Conservation (phyloP, 2,329 filamentous ascomycete genomes). For the Aspergillus tamarii region DNA sequence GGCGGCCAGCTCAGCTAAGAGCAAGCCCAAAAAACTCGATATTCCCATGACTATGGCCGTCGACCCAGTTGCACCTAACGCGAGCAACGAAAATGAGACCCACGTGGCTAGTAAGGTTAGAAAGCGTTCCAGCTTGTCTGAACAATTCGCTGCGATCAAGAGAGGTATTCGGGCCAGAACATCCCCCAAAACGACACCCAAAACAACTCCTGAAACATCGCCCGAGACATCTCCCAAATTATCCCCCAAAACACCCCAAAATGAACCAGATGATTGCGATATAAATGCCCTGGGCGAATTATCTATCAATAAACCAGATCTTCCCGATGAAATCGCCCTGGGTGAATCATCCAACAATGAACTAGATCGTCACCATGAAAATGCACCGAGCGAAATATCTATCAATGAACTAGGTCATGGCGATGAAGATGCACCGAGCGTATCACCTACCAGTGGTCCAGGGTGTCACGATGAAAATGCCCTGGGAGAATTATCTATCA, state of each 20-base stretch:
- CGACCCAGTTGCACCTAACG: background rate
- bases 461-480: background rate
- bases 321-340: background rate
- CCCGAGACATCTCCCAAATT: background rate
- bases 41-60: background rate
- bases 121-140: background rate
- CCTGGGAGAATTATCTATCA: background rate
- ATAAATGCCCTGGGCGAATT: background rate
- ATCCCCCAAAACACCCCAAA: background rate
- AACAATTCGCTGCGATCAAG: background rate
- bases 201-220: background rate
- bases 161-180: background rate
- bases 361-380: background rate
- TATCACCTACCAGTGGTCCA: background rate
- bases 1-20: background rate
- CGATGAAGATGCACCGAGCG: background rate
- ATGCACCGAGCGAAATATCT: background rate
- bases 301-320: background rate
- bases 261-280: background rate
- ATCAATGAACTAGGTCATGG: background rate
- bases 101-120: background rate
- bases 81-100: background rate
- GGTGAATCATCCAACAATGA: background rate
- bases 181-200: background rate
- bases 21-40: background rate